Percentiles rank a stretch among this genome's conserved stretches.
phyloP scores from a whole-genome alignment of 75 land plant species.

The Picea glauca region DNA sequence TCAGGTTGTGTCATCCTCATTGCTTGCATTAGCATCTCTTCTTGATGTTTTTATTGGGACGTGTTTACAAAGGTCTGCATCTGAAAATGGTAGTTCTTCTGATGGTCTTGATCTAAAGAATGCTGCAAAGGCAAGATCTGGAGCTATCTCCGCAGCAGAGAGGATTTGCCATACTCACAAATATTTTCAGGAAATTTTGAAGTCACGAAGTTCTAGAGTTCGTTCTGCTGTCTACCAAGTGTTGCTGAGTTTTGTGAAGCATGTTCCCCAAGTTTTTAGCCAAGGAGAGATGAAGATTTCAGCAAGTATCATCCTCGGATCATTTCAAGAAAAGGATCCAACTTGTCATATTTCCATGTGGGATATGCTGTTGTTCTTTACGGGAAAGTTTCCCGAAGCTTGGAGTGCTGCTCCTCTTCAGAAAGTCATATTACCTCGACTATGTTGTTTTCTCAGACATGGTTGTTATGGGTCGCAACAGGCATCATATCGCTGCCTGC shows the following conservation, averaged over 20 bases:
- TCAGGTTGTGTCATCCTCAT: slow-evolving; percentile 39
- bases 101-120: slow-evolving; percentile 29
- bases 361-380: slow-evolving; percentile 71
- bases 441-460: slow-evolving; percentile 84
- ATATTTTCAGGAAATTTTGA: slow-evolving; percentile 60
- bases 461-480: slow-evolving; percentile 93
- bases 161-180: slow-evolving; percentile 59
- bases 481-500: slow-evolving; percentile 72
- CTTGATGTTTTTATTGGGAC: slow-evolving; percentile 52
- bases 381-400: slow-evolving; percentile 58
- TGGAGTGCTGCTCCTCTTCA: slow-evolving; percentile 56
- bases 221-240: slow-evolving; percentile 81
- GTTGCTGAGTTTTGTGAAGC: slow-evolving; percentile 55
- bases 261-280: slow-evolving; percentile 57
- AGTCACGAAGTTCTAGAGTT: slow-evolving; percentile 56
- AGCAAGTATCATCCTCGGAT: slow-evolving; percentile 61
- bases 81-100: slow-evolving; percentile 17
- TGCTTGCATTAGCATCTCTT: slow-evolving; percentile 58
- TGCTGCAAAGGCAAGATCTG: slow-evolving; percentile 45
- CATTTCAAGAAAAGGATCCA: slow-evolving; percentile 81
- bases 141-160: slow-evolving; percentile 47
- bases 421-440: slow-evolving; percentile 53
- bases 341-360: slow-evolving; percentile 71
- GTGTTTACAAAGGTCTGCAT: slow-evolving; percentile 19
- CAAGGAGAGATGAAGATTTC: slow-evolving; percentile 49